A percentile compares a stretch with the other conserved stretches of the same genome.
These are phyloP conservation scores for Lactarius vividus DNA, from an alignment of 768 basidiomycete genomes.

Conservation along the genomic window DNA sequence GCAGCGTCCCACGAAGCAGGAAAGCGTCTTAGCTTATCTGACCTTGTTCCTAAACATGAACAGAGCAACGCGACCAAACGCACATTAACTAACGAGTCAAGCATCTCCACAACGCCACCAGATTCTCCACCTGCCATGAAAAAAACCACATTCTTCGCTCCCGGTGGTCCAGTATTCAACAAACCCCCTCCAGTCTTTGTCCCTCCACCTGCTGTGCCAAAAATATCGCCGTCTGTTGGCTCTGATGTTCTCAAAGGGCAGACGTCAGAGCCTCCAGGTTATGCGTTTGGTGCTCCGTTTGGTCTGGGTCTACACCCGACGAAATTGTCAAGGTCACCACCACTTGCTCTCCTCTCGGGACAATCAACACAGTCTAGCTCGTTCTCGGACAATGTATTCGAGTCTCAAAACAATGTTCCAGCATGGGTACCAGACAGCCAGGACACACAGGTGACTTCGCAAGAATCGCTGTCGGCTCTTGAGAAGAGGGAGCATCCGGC, in stretches of 20 bases:
- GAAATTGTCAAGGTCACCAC: slow-evolving; percentile 27
- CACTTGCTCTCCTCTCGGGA: slow-evolving; percentile 38
- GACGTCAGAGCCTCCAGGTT: slow-evolving; percentile 37
- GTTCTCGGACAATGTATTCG: slow-evolving; percentile 51
- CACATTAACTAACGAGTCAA: slow-evolving; percentile 9
- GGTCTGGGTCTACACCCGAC: slow-evolving; percentile 42
- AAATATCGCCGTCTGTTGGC: slow-evolving; percentile 25
- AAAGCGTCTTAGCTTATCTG: slow-evolving; percentile 55
- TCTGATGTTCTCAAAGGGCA: slow-evolving; percentile 33
- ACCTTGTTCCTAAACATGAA: slow-evolving; percentile 46
- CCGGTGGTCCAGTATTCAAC: slow-evolving; percentile 55
- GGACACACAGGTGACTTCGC: slow-evolving; percentile 50
- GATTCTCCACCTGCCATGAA: slow-evolving; percentile 25
- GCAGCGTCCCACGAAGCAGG: slow-evolving; percentile 28
- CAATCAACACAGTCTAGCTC: slow-evolving; percentile 57
- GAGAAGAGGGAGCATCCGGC: slow-evolving; percentile 33
- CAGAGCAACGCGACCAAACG: slow-evolving; percentile 36
- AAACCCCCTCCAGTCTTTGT: slow-evolving; percentile 48
- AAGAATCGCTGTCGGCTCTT: slow-evolving; percentile 23
- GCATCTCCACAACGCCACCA: slow-evolving; percentile 28
- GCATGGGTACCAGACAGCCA: slow-evolving; percentile 62
- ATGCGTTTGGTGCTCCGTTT: slow-evolving; percentile 45
- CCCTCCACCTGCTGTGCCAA: slow-evolving; percentile 41
- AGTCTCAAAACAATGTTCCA: slow-evolving; percentile 42
- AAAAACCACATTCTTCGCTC: slow-evolving; percentile 33